Evolutionary conservation across 192 early-diverging fungal species (phyloP).

Genomic region (Ambispora gerdemannii): DNA sequence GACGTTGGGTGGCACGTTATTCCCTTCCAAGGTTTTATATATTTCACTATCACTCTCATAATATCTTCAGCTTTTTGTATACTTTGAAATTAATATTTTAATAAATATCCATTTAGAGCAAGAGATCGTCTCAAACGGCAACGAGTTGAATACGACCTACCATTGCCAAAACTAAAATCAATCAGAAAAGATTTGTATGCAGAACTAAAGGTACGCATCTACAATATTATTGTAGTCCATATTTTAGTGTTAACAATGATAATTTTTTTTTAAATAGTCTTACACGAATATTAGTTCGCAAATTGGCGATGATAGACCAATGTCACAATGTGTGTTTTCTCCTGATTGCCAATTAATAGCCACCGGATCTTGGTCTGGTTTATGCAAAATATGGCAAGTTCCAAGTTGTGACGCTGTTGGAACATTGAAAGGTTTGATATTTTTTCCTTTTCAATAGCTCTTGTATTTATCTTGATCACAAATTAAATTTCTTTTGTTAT

Average conservation of each 20-base stretch:
- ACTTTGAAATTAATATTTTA: neutral
- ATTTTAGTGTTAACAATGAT: slow-evolving; percentile 23
- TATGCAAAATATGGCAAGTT: slow-evolving; percentile 84
- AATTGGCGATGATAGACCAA: slow-evolving; percentile 84
- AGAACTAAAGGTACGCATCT: slow-evolving; percentile 64
- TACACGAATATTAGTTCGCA: slow-evolving; percentile 78
- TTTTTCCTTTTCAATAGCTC: neutral
- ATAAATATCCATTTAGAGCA: slow-evolving; percentile 45
- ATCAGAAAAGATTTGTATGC: slow-evolving; percentile 71
- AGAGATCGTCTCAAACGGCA: slow-evolving; percentile 61
- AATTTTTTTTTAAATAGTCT: slow-evolving; percentile 31
- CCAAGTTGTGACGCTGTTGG: slow-evolving; percentile 63
- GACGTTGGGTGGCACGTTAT: slow-evolving; percentile 66
- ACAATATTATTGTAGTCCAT: neutral
- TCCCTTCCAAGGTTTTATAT: slow-evolving; percentile 62
- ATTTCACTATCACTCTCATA: neutral
- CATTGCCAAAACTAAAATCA: slow-evolving; percentile 63
- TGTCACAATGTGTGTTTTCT: slow-evolving; percentile 73
- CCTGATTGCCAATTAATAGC: slow-evolving; percentile 74
- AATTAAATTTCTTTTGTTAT: neutral
- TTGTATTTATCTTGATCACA: neutral
- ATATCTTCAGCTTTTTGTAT: neutral
- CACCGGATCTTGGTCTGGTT: slow-evolving; percentile 83
- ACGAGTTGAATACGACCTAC: slow-evolving; percentile 59
- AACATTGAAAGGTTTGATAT: neutral